Evolutionary conservation across 768 basidiomycete species (phyloP).

Genomic region (Tephrocybe sp.): DNA sequence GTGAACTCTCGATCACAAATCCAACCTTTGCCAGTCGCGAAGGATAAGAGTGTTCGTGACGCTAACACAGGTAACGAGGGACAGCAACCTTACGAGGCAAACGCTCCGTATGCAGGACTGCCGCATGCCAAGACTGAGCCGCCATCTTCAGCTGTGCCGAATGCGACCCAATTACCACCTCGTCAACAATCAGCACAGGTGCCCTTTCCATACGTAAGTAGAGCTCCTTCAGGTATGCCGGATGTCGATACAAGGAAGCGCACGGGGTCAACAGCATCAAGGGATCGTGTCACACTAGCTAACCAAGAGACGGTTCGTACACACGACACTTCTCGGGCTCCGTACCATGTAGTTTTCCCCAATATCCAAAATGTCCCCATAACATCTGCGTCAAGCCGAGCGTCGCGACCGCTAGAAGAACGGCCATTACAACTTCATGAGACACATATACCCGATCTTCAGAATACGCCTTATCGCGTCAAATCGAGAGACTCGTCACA

Average conservation of each 20-base stretch:
- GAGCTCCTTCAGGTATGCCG: background rate
- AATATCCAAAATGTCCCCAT: background rate
- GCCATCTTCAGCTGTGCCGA: background rate
- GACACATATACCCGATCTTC: too few relatives aligned
- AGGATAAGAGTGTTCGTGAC: background rate
- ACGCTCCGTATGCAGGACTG: background rate
- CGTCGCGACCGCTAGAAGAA: background rate
- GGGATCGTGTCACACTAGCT: background rate
- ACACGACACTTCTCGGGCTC: background rate
- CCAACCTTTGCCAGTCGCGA: background rate
- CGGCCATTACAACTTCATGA: background rate
- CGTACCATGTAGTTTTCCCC: background rate
- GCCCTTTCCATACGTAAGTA: background rate
- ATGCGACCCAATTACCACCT: background rate
- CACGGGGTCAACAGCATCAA: background rate
- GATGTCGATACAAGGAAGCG: slow-evolving; percentile 1
- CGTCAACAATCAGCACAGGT: background rate
- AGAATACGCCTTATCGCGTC: too few relatives aligned
- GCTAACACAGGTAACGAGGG: background rate
- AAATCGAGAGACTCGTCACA: too few relatives aligned
- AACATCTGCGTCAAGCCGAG: background rate
- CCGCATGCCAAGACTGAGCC: background rate
- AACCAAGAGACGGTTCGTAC: background rate
- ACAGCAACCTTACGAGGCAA: background rate
- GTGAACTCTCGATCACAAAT: background rate